These are phyloP conservation scores for Isatis tinctoria DNA, from an alignment of 345 rosid genomes.

Conservation along the genomic window DNA sequence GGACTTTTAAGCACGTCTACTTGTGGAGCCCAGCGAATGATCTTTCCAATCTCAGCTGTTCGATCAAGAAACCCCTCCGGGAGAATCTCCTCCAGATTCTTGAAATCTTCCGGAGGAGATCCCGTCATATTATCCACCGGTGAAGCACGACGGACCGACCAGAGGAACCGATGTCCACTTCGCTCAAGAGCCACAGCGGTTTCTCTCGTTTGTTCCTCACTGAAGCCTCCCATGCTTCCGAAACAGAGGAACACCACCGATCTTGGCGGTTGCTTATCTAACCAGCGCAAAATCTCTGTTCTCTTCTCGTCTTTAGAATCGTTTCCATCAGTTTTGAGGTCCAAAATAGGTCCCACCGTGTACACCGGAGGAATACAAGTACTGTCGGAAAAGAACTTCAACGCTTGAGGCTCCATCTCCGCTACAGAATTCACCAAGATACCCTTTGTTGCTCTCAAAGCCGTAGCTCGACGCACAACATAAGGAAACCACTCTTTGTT, in stretches of 20 bases:
- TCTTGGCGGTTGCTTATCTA: constrained; percentile 38
- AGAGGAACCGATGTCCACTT: constrained; percentile 39
- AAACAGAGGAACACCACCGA: constrained; percentile 65
- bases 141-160: constrained; percentile 41
- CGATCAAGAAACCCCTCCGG: constrained; percentile 45
- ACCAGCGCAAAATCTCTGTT: constrained; percentile 40
- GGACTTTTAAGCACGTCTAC: constrained; percentile 31
- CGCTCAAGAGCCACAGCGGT: constrained; percentile 41
- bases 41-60: constrained; percentile 33
- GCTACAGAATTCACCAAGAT: constrained; percentile 41
- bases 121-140: background rate
- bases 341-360: constrained; percentile 49
- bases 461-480: background rate
- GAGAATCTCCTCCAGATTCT: constrained; percentile 23
- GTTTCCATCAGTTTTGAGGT: background rate
- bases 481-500: background rate
- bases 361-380: constrained; percentile 24
- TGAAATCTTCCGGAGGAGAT: constrained; percentile 25
- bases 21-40: constrained; percentile 60
- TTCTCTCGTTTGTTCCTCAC: constrained; percentile 40
- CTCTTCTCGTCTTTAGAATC: background rate
- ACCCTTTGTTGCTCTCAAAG: constrained; percentile 30
- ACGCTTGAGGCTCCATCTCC: constrained; percentile 39
- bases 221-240: constrained; percentile 57
- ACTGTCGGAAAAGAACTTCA: constrained; percentile 4